Percentiles rank a stretch among this genome's conserved stretches.
Conservation (phyloP, 164 flowering plant genomes). For the grape (Vitis vinifera) region ASM3070453v1 NC_081814.1:2460001-2460500, state of each 20-base stretch:
- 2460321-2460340: no score
- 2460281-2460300: no score
- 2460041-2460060: conserved; percentile 69
- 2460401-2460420: background rate
- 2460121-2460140: conserved; percentile 73
- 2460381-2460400: background rate
- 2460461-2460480: conserved; percentile 17
- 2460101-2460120: conserved; percentile 57
- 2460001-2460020: conserved; percentile 40
- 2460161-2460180: conserved; percentile 47
- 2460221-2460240: background rate
- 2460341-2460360: no score
- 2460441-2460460: conserved; percentile 15
- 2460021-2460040: conserved; percentile 51
- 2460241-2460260: background rate
- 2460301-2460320: no score
- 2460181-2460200: conserved; percentile 37
- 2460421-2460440: conserved; percentile 26
- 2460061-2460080: conserved; percentile 51
- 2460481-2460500: conserved; percentile 4
- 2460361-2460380: background rate
- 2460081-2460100: conserved; percentile 36
- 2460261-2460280: background rate
- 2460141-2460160: conserved; percentile 48
- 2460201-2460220: conserved; percentile 18